phyloP scores from a whole-genome alignment of 78 protist genomes.

The Mastigamoeba balamuthi region DNA sequence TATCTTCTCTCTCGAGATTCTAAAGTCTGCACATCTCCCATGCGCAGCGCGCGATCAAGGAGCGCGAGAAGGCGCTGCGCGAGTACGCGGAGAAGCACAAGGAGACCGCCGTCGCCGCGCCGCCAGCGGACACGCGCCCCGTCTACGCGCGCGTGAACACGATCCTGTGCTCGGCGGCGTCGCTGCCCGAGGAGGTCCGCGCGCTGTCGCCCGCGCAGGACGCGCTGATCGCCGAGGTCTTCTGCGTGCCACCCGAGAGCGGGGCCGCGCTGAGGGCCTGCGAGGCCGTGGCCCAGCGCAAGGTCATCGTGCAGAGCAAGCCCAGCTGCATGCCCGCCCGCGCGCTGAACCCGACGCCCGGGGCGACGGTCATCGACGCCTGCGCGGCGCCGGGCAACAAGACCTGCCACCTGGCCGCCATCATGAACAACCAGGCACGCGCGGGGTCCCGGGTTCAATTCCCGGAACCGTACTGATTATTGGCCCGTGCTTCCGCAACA shows the following conservation, averaged over 20 bases:
- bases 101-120: too few relatives aligned
- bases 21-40: not conserved
- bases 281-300: not conserved
- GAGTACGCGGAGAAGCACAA: not conserved
- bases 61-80: not conserved
- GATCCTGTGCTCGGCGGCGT: not conserved
- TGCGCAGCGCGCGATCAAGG: not conserved
- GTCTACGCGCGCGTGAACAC: not conserved
- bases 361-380: slow-evolving; percentile 3
- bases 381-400: slow-evolving; percentile 60
- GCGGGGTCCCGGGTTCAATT: too few relatives aligned
- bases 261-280: not conserved
- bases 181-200: not conserved
- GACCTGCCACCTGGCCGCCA: slow-evolving; percentile 8
- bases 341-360: slow-evolving; percentile 14
- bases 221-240: not conserved
- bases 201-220: not conserved
- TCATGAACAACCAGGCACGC: not conserved
- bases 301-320: slow-evolving; percentile 16
- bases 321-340: slow-evolving; percentile 39
- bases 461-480: too few relatives aligned
- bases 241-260: not conserved
- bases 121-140: not conserved
- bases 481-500: too few relatives aligned
- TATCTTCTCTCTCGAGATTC: not conserved